Percentiles rank a stretch among this genome's conserved stretches.
Conservation (phyloP, 257 asterid species). For the Ilex asprella region DNA sequence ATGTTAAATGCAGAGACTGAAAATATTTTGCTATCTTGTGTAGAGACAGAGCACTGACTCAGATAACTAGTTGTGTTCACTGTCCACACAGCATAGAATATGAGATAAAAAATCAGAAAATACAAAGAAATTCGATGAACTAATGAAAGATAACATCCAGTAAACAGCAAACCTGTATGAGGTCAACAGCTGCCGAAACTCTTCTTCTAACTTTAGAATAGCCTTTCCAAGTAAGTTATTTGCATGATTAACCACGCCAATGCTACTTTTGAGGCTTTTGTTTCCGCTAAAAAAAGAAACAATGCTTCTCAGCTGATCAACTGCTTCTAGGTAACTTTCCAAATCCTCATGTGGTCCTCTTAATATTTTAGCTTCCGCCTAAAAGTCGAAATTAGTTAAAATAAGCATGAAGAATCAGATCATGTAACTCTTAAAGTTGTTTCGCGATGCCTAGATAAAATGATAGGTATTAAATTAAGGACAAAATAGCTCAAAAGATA, state of each 20-base stretch:
- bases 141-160: neutral
- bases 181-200: constrained; percentile 66
- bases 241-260: constrained; percentile 64
- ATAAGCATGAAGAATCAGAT: constrained; percentile 2
- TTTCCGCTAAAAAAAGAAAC: constrained; percentile 54
- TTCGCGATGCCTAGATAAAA: neutral
- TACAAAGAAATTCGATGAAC: neutral
- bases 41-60: too few relatives aligned
- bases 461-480: too few relatives aligned
- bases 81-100: too few relatives aligned
- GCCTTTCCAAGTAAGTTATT: constrained; percentile 64
- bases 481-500: too few relatives aligned
- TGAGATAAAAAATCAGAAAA: neutral
- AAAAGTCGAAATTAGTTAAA: constrained; percentile 17
- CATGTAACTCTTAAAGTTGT: neutral
- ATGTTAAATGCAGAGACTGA: too few relatives aligned
- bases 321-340: constrained; percentile 87
- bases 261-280: constrained; percentile 50
- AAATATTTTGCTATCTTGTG: too few relatives aligned
- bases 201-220: constrained; percentile 75
- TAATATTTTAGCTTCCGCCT: constrained; percentile 93
- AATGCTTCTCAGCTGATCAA: constrained; percentile 67
- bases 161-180: constrained; percentile 52
- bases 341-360: constrained; percentile 95
- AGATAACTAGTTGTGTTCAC: too few relatives aligned